Conservation (phyloP, 2,329 filamentous ascomycete genomes). For the Aspergillus fijiensis region DNA sequence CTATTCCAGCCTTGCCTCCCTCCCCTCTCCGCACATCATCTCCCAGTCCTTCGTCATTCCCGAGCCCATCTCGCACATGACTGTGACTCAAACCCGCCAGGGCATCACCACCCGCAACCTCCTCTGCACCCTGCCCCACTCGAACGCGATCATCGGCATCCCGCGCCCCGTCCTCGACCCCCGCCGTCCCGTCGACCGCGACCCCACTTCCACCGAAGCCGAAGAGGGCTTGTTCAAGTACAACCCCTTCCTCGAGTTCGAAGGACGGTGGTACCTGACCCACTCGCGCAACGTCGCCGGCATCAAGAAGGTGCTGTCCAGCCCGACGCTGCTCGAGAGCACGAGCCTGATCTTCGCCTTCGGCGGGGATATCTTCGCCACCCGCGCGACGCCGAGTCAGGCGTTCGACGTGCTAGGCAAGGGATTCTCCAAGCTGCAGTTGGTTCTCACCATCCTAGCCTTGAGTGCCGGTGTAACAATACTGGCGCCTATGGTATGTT, state of each 20-base stretch:
- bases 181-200: slow-evolving; percentile 78
- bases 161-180: slow-evolving; percentile 79
- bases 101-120: slow-evolving; percentile 84
- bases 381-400: slow-evolving; percentile 79
- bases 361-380: slow-evolving; percentile 82
- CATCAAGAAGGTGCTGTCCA: slow-evolving; percentile 69
- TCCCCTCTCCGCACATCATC: slow-evolving; percentile 69
- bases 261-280: slow-evolving; percentile 75
- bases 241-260: slow-evolving; percentile 73
- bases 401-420: slow-evolving; percentile 91
- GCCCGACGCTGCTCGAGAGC: slow-evolving; percentile 81
- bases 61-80: slow-evolving; percentile 73
- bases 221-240: slow-evolving; percentile 84
- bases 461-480: slow-evolving; percentile 73
- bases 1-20: slow-evolving; percentile 71
- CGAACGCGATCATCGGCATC: slow-evolving; percentile 74
- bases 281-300: slow-evolving; percentile 81
- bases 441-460: slow-evolving; percentile 79
- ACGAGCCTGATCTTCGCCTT: slow-evolving; percentile 87
- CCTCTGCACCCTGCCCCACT: slow-evolving; percentile 71
- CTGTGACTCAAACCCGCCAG: slow-evolving; percentile 85
- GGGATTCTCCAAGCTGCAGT: slow-evolving; percentile 86
- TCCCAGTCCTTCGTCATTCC: slow-evolving; percentile 80
- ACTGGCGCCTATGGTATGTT: slow-evolving; percentile 78
- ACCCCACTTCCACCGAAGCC: slow-evolving; percentile 73